A percentile compares a stretch with the other conserved stretches of the same genome.
These are phyloP conservation scores for Cladosporium cucumerinum DNA, from an alignment of 2,329 filamentous ascomycete species.

Conservation along the genomic window DNA sequence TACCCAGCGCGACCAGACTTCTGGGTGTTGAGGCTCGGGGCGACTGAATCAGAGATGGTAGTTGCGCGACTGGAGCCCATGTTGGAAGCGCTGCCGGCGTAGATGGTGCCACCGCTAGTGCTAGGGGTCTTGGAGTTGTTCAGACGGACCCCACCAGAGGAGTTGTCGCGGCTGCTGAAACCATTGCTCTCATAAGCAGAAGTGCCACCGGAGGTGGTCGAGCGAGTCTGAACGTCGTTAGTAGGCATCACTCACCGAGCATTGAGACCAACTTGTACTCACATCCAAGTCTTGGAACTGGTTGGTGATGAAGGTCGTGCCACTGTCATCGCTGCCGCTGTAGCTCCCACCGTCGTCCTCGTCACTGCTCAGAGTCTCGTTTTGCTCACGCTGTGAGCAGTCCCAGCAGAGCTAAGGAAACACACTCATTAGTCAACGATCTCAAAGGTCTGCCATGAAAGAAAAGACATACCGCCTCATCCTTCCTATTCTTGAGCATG, in stretches of 20 bases:
- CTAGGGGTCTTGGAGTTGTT: background rate
- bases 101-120: background rate
- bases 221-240: background rate
- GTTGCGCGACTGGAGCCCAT: background rate
- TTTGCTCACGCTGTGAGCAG: slow-evolving; percentile 7
- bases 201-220: background rate
- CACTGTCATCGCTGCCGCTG: background rate
- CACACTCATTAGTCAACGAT: background rate
- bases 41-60: background rate
- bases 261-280: background rate
- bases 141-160: background rate
- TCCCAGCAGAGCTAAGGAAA: slow-evolving; percentile 1
- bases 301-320: background rate
- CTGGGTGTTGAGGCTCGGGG: background rate
- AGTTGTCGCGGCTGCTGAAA: background rate
- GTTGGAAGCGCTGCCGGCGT: background rate
- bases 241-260: background rate
- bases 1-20: background rate
- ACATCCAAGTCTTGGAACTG: background rate
- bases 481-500: slow-evolving; percentile 7
- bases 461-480: slow-evolving; percentile 1
- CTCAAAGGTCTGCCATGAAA: background rate
- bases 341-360: background rate
- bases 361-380: slow-evolving; percentile 1
- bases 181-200: background rate